These are phyloP conservation scores for Candida tetrigidarum DNA, from an alignment of 1,139 yeast species.

Conservation along the genomic window DNA sequence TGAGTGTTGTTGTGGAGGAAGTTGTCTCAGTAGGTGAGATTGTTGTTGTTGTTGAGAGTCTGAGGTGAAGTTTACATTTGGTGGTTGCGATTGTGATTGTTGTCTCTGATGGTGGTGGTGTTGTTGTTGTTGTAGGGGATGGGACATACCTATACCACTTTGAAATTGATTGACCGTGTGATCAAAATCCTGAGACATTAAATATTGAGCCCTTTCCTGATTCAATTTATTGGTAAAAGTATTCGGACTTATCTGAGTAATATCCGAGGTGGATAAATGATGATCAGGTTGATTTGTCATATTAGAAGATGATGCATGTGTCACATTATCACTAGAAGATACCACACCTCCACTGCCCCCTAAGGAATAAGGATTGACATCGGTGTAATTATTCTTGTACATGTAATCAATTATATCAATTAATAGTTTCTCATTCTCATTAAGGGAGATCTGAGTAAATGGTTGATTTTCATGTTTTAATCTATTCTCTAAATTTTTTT, in stretches of 20 bases:
- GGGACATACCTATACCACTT: conserved; percentile 3
- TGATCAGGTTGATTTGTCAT: not conserved
- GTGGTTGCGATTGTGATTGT: conserved; percentile 2
- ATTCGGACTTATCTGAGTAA: conserved; percentile 9
- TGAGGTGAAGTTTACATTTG: not conserved
- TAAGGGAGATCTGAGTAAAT: conserved; percentile 20
- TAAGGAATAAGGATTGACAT: conserved; percentile 10
- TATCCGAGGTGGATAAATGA: not conserved
- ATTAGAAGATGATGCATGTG: not conserved
- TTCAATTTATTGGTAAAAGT: conserved; percentile 8
- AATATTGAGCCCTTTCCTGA: conserved; percentile 10
- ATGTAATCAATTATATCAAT: conserved; percentile 18
- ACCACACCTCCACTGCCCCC: conserved; percentile 1
- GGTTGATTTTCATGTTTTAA: conserved; percentile 20
- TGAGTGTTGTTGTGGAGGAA: too few relatives aligned
- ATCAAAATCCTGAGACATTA: conserved; percentile 9
- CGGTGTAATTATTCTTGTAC: conserved; percentile 12
- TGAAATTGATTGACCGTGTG: conserved; percentile 10
- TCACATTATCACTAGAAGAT: not conserved
- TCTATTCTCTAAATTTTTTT: conserved; percentile 28
- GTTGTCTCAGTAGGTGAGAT: not conserved
- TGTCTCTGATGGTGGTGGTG: conserved; percentile 11
- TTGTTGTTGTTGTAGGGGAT: conserved; percentile 5
- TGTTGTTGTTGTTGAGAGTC: conserved; percentile 1
- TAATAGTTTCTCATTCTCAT: conserved; percentile 32